Conservation (phyloP, 2,329 filamentous ascomycete species). For the Aspergillus terreus region DNA sequence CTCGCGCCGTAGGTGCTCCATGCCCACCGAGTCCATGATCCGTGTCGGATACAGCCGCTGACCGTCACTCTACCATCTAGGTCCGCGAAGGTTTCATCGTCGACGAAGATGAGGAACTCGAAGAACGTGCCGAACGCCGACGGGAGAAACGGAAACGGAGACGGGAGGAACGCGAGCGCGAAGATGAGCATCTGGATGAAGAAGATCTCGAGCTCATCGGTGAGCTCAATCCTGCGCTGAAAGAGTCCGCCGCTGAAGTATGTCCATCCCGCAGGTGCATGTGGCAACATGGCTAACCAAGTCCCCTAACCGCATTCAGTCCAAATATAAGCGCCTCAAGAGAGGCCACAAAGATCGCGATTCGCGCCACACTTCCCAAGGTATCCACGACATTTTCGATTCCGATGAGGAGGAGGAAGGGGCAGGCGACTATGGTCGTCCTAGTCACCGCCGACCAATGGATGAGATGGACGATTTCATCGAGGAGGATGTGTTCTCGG, state of each 20-base stretch:
- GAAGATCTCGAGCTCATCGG: conserved; percentile 96
- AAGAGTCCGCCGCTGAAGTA: conserved; percentile 68
- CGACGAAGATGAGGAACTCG: conserved; percentile 81
- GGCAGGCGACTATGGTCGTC: conserved; percentile 43
- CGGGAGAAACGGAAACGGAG: conserved; percentile 74
- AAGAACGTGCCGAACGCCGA: conserved; percentile 58
- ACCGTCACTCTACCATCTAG: conserved; percentile 44
- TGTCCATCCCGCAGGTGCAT: conserved; percentile 19
- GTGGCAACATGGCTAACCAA: conserved; percentile 4
- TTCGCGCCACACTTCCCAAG: conserved; percentile 58
- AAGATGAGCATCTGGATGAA: conserved; percentile 82
- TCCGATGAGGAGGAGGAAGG: conserved; percentile 81
- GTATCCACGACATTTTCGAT: conserved; percentile 88
- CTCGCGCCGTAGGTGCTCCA: conserved; percentile 59
- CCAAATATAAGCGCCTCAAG: conserved; percentile 95
- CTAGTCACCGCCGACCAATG: conserved; percentile 53
- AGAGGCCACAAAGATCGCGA: conserved; percentile 72
- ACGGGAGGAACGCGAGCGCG: conserved; percentile 71
- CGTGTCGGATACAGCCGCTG: conserved; percentile 5
- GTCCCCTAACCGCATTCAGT: conserved; percentile 46
- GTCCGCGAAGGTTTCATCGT: conserved; percentile 94
- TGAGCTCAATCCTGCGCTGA: conserved; percentile 68
- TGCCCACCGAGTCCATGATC: not conserved
- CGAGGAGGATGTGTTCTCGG: conserved; percentile 88
- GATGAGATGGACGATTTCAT: conserved; percentile 96